Evolutionary conservation across 2,329 filamentous ascomycete genomes (phyloP).

Genomic region (Didymosphaeria variabile): DNA sequence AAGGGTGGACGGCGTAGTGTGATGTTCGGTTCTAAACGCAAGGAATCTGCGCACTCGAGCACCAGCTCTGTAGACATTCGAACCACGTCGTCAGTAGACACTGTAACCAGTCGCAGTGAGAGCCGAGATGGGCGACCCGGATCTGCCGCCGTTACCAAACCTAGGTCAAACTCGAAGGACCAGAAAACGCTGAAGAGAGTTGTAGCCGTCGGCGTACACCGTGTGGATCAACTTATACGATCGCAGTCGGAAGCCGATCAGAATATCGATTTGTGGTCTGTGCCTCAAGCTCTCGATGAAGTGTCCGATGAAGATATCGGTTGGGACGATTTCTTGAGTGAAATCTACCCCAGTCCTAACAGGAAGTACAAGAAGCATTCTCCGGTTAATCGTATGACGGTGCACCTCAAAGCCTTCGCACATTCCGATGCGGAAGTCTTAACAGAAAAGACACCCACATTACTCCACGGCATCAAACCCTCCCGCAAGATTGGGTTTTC

Average conservation of each 20-base stretch:
- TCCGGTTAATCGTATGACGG: conserved; percentile 77
- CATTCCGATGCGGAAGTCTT: conserved; percentile 80
- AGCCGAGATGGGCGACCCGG: conserved; percentile 38
- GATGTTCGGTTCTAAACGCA: conserved; percentile 75
- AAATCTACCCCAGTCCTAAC: conserved; percentile 70
- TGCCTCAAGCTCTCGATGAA: conserved; percentile 54
- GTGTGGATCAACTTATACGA: conserved; percentile 78
- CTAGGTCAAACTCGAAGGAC: conserved; percentile 44
- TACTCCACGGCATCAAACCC: conserved; percentile 81
- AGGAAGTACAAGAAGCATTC: conserved; percentile 77
- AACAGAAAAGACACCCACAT: conserved; percentile 85
- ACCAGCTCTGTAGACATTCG: conserved; percentile 31
- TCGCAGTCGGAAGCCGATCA: conserved; percentile 77
- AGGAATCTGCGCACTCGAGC: conserved; percentile 43
- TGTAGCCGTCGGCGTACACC: conserved; percentile 79
- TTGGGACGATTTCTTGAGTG: conserved; percentile 77
- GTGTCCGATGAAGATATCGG: conserved; percentile 64
- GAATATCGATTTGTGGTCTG: conserved; percentile 79
- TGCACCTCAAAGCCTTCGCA: conserved; percentile 81
- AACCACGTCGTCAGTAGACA: conserved; percentile 38
- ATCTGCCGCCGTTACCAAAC: conserved; percentile 37
- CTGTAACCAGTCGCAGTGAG: conserved; percentile 26
- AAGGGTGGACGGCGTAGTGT: conserved; percentile 58
- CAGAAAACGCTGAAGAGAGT: conserved; percentile 70
- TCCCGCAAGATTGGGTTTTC: conserved; percentile 94